Conservation (phyloP, 257 asterid species). For the Leonotis leonurus region DNA sequence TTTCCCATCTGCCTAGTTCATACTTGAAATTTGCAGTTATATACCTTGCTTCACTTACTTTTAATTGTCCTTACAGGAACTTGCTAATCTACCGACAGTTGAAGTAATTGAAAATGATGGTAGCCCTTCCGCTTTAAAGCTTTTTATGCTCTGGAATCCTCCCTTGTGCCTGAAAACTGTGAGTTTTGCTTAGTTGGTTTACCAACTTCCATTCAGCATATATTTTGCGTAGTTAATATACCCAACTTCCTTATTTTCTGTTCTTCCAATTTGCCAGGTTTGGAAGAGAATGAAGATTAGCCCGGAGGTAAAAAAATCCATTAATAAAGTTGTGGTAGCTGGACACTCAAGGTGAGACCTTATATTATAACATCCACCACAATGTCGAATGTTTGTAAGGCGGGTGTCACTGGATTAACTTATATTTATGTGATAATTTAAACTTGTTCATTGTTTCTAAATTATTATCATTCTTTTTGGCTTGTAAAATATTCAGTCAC, state of each 20-base stretch:
- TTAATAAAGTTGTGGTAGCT: conserved; percentile 40
- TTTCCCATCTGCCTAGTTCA: conserved; percentile 3
- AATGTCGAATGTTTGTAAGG: not conserved
- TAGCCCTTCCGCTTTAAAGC: conserved; percentile 89
- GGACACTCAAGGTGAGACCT: conserved; percentile 71
- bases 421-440: not conserved
- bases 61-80: conserved; percentile 45
- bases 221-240: not conserved
- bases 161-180: conserved; percentile 69
- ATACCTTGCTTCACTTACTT: not conserved
- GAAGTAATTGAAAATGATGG: conserved; percentile 87
- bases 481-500: too few relatives aligned
- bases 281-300: conserved; percentile 38
- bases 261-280: conserved; percentile 36
- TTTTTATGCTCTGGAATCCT: conserved; percentile 91
- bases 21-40: conserved; percentile 10
- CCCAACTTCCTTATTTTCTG: conserved; percentile 12
- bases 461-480: not conserved
- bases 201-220: conserved; percentile 3
- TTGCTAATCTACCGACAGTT: conserved; percentile 53
- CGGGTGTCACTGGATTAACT: not conserved
- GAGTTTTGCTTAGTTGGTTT: conserved; percentile 29
- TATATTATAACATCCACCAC: conserved; percentile 11
- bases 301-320: conserved; percentile 31
- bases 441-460: conserved; percentile 4